These are phyloP conservation scores for Phytophthora podocarpi DNA, from an alignment of 352 stramenopile species.

Conservation along the genomic window DNA sequence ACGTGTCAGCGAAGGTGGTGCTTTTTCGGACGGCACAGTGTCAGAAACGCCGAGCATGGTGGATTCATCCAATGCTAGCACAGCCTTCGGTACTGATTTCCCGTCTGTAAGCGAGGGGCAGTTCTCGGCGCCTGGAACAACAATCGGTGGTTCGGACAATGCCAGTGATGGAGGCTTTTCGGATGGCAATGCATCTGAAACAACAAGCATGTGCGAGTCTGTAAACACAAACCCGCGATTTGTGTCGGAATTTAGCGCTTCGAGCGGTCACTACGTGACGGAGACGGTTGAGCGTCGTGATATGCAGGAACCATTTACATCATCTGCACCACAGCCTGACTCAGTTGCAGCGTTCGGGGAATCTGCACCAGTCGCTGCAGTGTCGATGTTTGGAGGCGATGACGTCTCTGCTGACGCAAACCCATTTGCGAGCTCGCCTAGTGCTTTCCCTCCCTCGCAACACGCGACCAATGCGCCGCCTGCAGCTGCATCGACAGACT, in stretches of 20 bases:
- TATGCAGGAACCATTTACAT: conserved; percentile 30
- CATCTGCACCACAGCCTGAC: conserved; percentile 33
- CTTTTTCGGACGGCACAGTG: conserved; percentile 67
- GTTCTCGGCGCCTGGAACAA: conserved; percentile 64
- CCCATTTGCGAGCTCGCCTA: conserved; percentile 47
- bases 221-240: conserved; percentile 41
- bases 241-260: conserved; percentile 41
- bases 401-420: conserved; percentile 39
- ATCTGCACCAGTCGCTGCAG: conserved; percentile 9
- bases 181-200: conserved; percentile 65
- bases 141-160: conserved; percentile 64
- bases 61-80: conserved; percentile 77
- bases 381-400: conserved; percentile 29
- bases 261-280: conserved; percentile 45
- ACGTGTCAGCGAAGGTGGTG: conserved; percentile 60
- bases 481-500: conserved; percentile 4
- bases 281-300: conserved; percentile 26
- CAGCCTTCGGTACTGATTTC: conserved; percentile 77
- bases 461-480: conserved; percentile 7
- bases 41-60: conserved; percentile 78
- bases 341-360: conserved; percentile 19
- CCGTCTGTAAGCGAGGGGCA: conserved; percentile 76
- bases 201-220: conserved; percentile 56
- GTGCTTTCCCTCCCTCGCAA: conserved; percentile 36
- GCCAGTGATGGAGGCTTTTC: conserved; percentile 60